Evolutionary conservation across 306 rosid species (phyloP), one percentile per base, ranked within the genome.

Genomic region (Pterocarpus santalinus): DNA sequence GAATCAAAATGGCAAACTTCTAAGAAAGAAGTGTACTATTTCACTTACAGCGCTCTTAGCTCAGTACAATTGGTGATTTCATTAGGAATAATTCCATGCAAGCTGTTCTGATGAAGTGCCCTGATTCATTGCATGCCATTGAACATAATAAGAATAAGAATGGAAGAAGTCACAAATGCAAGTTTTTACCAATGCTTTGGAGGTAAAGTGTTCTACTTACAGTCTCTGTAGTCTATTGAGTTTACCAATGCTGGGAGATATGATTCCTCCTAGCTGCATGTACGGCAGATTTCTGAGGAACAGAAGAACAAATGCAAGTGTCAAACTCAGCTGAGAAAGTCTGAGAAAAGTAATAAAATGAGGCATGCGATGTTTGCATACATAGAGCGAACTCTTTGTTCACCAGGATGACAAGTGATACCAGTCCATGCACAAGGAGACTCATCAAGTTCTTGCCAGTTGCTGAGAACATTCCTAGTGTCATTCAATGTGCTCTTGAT

Each of bases 351-450:
- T 17, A 73, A 41, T 72, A 53, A 11, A 75, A 55, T 69, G 39
- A 73, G 75, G 4, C 1, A 80, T 62, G 53, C 53, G 44, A 15
- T 32, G 0, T 5, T 53, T 34, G n/a, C 89, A 43, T 92, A 96
- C 99, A 96, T 90, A 33, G 92, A 82, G 64, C 89, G 75, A 67
- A 96, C 98, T 75, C 92, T 80, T 80, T 81, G 93, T 68, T 94
- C 98, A 56, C 80, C 84, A 17, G 92, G 87, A 89, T 92, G 85
- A 85, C 99, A 93, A 71, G 91, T 34, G 80, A 93, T 90, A n/a
- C 99, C 99, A 78, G 97, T 90, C 99, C 99, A 96, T 22, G 84
- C 38, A 89, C 99, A 96, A 56, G 92, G 98, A 80, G 97, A 87
- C 58, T 84, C 97, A 84, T 92, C 97, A 11, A 86, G 53, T 73